Percentiles rank a stretch among this genome's conserved stretches.
These are phyloP conservation scores for Lactarius deliciosus DNA, from an alignment of 768 basidiomycete species.

Conservation along the genomic window DNA sequence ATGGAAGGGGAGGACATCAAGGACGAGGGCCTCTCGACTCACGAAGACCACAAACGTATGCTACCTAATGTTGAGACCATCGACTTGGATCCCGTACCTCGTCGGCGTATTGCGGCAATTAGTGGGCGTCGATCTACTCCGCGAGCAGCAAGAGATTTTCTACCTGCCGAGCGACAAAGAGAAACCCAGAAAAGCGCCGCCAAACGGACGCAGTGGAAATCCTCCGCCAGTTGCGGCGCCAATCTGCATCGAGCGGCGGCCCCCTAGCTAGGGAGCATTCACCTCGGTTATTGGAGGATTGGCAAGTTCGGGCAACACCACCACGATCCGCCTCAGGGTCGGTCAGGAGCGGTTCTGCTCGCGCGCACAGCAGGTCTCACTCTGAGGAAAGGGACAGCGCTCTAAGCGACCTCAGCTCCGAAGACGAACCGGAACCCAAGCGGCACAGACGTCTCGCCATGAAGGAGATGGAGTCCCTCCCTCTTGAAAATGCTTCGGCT, in stretches of 20 bases:
- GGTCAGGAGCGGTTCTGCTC: constrained; percentile 5
- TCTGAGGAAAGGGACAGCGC: constrained; percentile 6
- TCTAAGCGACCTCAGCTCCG: constrained; percentile 14
- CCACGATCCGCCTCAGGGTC: constrained; percentile 19
- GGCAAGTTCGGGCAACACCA: constrained; percentile 8
- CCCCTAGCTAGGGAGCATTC: constrained; percentile 18
- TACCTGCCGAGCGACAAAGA: constrained; percentile 58
- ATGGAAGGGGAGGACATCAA: constrained; percentile 58
- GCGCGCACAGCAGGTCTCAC: neutral
- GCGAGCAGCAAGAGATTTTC: constrained; percentile 62
- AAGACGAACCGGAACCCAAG: constrained; percentile 12
- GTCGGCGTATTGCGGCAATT: constrained; percentile 58
- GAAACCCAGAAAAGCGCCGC: constrained; percentile 26
- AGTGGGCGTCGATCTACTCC: constrained; percentile 62
- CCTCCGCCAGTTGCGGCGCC: constrained; percentile 22
- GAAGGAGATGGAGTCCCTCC: constrained; percentile 2
- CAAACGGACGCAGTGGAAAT: constrained; percentile 20
- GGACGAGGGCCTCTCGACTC: constrained; percentile 58
- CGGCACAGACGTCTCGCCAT: constrained; percentile 11
- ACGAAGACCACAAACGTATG: constrained; percentile 49
- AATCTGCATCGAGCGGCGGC: constrained; percentile 17
- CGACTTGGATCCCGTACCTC: constrained; percentile 51
- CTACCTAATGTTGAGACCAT: constrained; percentile 50
- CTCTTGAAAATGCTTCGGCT: neutral
- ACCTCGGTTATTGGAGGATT: constrained; percentile 18